A percentile compares a stretch with the other conserved stretches of the same genome.
Conservation (phyloP, 352 stramenopile species). For the Pythium periplocum region DNA sequence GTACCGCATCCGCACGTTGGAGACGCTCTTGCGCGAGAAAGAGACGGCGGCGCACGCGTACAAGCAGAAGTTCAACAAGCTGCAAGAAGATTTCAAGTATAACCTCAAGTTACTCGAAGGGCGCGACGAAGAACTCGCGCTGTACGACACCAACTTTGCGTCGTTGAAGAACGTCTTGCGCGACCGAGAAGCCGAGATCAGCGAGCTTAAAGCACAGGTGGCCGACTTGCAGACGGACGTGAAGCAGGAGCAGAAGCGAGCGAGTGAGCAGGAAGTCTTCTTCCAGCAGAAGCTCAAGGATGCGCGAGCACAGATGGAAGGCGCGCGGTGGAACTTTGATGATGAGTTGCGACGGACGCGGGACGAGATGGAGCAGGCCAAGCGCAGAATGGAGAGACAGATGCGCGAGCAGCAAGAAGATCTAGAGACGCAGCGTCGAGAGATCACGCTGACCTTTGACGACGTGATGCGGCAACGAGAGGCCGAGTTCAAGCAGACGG, state of each 20-base stretch:
- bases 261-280: constrained; percentile 40
- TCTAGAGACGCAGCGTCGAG: constrained; percentile 60
- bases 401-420: constrained; percentile 79
- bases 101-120: constrained; percentile 90
- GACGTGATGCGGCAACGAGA: constrained; percentile 68
- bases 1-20: constrained; percentile 80
- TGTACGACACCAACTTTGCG: constrained; percentile 85
- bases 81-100: constrained; percentile 93
- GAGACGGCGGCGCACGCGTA: constrained; percentile 31
- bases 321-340: constrained; percentile 69
- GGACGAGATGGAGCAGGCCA: constrained; percentile 52
- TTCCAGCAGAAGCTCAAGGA: constrained; percentile 78
- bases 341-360: constrained; percentile 56
- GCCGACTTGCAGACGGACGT: constrained; percentile 50
- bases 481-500: constrained; percentile 40
- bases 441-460: constrained; percentile 72
- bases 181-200: constrained; percentile 66
- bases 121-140: constrained; percentile 84
- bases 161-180: constrained; percentile 67
- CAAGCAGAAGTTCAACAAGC: constrained; percentile 77
- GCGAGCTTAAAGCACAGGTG: constrained; percentile 53
- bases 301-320: constrained; percentile 61
- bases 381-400: constrained; percentile 42
- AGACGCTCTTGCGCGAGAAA: constrained; percentile 75
- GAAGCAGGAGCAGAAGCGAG: constrained; percentile 35